Evolutionary conservation across 441 rosid genomes (phyloP).

Genomic region (Rhodomyrtus psidioides): DNA sequence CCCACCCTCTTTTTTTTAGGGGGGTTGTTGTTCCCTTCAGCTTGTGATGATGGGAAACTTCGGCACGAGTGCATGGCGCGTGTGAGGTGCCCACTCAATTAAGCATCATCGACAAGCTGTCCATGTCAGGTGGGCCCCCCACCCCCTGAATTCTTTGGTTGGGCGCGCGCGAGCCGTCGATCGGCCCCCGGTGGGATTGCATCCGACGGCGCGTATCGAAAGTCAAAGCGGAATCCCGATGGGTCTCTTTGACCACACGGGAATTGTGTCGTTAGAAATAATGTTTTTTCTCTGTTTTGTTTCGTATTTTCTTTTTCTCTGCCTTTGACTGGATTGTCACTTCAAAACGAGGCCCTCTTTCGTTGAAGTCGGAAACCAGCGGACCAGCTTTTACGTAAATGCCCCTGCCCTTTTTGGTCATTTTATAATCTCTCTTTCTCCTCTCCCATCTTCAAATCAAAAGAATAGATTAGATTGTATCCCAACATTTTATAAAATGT

Average conservation of each 20-base stretch:
- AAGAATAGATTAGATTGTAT: no score
- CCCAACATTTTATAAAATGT: no score
- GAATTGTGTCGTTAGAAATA: constrained; percentile 5
- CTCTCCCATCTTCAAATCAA: no score
- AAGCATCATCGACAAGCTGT: constrained; percentile 1
- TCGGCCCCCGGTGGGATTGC: neutral
- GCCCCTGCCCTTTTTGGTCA: neutral
- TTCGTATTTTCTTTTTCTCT: neutral
- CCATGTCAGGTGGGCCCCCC: constrained; percentile 4
- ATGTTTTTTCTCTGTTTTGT: neutral
- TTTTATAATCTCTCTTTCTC: neutral
- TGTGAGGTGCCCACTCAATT: neutral
- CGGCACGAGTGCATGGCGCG: constrained; percentile 9
- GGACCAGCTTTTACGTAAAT: neutral
- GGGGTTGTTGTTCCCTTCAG: neutral
- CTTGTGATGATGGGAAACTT: neutral
- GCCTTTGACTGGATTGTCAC: constrained; percentile 16
- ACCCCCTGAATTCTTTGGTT: neutral
- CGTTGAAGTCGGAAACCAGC: neutral
- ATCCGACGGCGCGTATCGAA: neutral
- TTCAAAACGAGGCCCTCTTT: constrained; percentile 9
- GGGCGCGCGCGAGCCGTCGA: neutral
- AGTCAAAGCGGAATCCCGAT: constrained; percentile 5
- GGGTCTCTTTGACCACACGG: constrained; percentile 15
- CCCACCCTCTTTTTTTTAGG: neutral